Conservation (phyloP, 108 stramenopile genomes). For the Fragilariopsis cylindrus region DNA sequence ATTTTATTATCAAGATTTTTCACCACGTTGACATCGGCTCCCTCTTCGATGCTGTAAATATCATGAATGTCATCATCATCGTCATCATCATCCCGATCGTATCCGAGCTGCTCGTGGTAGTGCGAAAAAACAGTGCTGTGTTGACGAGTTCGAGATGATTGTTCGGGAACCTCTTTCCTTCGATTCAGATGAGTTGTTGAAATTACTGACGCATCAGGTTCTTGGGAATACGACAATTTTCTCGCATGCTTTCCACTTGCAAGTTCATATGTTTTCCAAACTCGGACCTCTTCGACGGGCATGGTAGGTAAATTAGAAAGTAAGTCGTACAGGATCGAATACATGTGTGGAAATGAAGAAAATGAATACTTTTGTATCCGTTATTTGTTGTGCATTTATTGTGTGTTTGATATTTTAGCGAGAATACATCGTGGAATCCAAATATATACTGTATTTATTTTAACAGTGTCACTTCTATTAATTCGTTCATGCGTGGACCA, state of each 20-base stretch:
- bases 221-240: background rate
- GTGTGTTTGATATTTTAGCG: too few relatives aligned
- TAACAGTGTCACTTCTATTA: too few relatives aligned
- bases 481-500: too few relatives aligned
- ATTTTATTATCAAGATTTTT: background rate
- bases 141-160: background rate
- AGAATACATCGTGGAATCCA: too few relatives aligned
- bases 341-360: too few relatives aligned
- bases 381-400: too few relatives aligned
- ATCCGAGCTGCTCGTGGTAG: slow-evolving; percentile 1
- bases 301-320: background rate
- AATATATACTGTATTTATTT: too few relatives aligned
- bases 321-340: too few relatives aligned
- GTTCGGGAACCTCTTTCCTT: background rate
- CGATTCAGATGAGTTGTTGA: background rate
- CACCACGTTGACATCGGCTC: background rate
- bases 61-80: background rate
- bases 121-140: background rate
- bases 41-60: background rate
- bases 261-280: background rate
- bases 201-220: background rate
- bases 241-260: slow-evolving; percentile 1
- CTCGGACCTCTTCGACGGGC: slow-evolving; percentile 1
- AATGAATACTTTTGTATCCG: too few relatives aligned
- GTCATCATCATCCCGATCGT: slow-evolving; percentile 1